A percentile compares a stretch with the other conserved stretches of the same genome.
These are phyloP conservation scores for Monilinia fructicola DNA, from an alignment of 2,329 filamentous ascomycete species.

Conservation along the genomic window DNA sequence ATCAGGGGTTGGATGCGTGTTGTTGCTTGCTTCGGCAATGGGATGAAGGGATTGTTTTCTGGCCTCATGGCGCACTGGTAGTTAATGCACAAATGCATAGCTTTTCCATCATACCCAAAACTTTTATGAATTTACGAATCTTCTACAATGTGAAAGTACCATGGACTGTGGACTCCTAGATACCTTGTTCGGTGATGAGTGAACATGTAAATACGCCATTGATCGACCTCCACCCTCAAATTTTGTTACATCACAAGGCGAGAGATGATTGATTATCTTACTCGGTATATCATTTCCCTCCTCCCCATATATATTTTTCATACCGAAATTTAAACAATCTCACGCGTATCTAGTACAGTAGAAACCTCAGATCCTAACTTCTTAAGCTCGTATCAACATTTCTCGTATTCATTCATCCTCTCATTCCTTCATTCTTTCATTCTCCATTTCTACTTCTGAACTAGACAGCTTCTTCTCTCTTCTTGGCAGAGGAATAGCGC, in stretches of 20 bases:
- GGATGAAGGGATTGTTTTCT: slow-evolving; percentile 33
- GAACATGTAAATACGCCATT: slow-evolving; percentile 2
- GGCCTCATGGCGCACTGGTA: slow-evolving; percentile 24
- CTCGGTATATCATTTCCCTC: background rate
- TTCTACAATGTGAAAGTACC: slow-evolving; percentile 20
- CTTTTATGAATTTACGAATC: slow-evolving; percentile 29
- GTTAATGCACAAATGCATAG: slow-evolving; percentile 32
- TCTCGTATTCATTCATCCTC: slow-evolving; percentile 13
- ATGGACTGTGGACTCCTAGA: background rate
- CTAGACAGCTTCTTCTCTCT: background rate
- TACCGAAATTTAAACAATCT: background rate
- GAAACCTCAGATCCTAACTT: background rate
- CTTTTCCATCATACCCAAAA: slow-evolving; percentile 29
- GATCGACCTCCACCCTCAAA: background rate
- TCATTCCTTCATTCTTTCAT: no score
- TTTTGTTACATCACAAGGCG: background rate
- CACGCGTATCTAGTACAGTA: background rate
- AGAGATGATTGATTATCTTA: background rate
- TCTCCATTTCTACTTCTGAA: background rate
- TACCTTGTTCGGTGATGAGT: slow-evolving; percentile 8
- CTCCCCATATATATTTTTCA: slow-evolving; percentile 8
- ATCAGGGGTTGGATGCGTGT: slow-evolving; percentile 35
- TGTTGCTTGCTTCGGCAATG: slow-evolving; percentile 32
- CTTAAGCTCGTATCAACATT: slow-evolving; percentile 6
- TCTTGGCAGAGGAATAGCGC: slow-evolving; percentile 9